phyloP scores from a whole-genome alignment of 441 rosid species.

The Arabidopsis lyrata region DNA sequence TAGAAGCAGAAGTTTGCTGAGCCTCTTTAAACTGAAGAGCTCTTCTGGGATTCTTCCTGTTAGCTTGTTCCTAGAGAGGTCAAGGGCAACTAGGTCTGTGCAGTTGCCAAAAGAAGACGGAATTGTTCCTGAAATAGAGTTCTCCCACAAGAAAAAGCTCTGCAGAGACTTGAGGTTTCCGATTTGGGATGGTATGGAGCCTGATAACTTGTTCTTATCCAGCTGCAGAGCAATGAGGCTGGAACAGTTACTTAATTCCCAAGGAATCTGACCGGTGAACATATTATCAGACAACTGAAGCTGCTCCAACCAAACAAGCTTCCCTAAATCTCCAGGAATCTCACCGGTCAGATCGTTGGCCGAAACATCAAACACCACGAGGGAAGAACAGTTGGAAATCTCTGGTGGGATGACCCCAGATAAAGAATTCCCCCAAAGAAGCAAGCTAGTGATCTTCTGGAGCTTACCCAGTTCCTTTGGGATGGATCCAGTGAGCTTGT shows the following conservation, averaged over 20 bases:
- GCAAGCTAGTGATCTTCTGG: conserved; percentile 91
- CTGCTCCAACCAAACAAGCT: conserved; percentile 77
- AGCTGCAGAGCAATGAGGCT: conserved; percentile 89
- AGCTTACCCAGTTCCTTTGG: conserved; percentile 82
- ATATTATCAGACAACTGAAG: conserved; percentile 92
- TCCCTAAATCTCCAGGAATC: conserved; percentile 84
- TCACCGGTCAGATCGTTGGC: conserved; percentile 80
- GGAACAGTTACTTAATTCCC: conserved; percentile 82
- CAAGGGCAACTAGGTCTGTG: conserved; percentile 73
- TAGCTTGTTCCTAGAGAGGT: conserved; percentile 89
- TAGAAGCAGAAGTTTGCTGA: conserved; percentile 90
- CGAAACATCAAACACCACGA: conserved; percentile 90
- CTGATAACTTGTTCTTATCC: conserved; percentile 83
- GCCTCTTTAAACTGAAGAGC: conserved; percentile 76
- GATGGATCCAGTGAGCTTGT: conserved; percentile 84
- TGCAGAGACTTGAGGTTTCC: conserved; percentile 78
- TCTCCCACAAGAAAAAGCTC: conserved; percentile 92
- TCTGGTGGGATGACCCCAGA: conserved; percentile 81
- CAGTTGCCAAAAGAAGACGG: conserved; percentile 90
- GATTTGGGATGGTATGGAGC: conserved; percentile 75
- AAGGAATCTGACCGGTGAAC: conserved; percentile 74
- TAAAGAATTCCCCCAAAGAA: conserved; percentile 85
- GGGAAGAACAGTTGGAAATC: conserved; percentile 90
- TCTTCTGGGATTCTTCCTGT: conserved; percentile 85
- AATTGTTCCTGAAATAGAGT: conserved; percentile 78